Percentiles rank a stretch among this genome's conserved stretches.
phyloP scores from a whole-genome alignment of 108 stramenopile species.

The Skeletonema tropicum region DNA sequence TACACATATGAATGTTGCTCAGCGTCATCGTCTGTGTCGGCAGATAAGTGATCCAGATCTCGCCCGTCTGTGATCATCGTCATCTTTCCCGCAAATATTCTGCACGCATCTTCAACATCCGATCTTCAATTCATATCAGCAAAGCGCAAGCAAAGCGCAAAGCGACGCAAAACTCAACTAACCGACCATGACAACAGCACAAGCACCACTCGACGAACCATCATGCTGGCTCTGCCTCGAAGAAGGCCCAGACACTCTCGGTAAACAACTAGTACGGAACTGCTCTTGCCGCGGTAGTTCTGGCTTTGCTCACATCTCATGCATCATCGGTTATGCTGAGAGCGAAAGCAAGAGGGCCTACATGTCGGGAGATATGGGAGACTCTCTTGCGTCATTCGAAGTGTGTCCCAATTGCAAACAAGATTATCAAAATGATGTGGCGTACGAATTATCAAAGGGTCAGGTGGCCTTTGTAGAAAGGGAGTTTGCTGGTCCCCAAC shows the following conservation, averaged over 20 bases:
- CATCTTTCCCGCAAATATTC: background rate
- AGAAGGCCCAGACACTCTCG: background rate
- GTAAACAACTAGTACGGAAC: background rate
- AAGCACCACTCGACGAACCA: background rate
- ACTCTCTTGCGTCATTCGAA: background rate
- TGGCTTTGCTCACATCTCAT: conserved; percentile 6
- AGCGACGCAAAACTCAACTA: too few species aligned
- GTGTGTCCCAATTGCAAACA: conserved; percentile 7
- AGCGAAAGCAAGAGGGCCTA: background rate
- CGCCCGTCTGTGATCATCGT: too few species aligned
- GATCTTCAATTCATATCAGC: too few species aligned
- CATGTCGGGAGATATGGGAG: background rate
- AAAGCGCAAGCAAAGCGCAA: too few species aligned
- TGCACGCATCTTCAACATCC: too few species aligned
- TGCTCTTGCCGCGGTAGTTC: background rate
- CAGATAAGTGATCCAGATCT: too few species aligned
- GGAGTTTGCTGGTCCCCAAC: background rate
- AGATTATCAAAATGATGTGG: conserved; percentile 1
- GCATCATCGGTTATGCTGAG: conserved; percentile 1
- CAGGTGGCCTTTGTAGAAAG: background rate
- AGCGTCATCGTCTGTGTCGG: too few species aligned
- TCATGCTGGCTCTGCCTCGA: conserved; percentile 1
- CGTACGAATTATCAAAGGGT: background rate
- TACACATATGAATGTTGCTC: too few species aligned
- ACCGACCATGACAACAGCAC: background rate